A percentile compares a stretch with the other conserved stretches of the same genome.
Evolutionary conservation across 1,284 basidiomycete species (phyloP).

Genomic region (Cutaneotrichosporon cutaneum): DNA sequence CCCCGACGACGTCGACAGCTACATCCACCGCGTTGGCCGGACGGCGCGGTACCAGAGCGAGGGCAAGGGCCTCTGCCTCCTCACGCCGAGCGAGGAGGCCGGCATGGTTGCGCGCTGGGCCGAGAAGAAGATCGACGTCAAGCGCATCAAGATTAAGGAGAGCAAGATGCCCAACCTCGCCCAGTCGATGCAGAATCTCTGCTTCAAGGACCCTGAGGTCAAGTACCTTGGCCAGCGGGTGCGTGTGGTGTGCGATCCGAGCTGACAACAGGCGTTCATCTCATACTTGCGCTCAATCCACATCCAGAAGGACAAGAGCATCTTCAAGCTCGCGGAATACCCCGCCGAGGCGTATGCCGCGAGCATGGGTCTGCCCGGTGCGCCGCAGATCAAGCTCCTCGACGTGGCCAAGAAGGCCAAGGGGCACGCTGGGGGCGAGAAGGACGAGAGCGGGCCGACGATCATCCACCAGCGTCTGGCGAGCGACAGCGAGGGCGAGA

Average conservation of each 20-base stretch:
- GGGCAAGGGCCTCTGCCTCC: conserved; percentile 79
- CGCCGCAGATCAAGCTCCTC: conserved; percentile 89
- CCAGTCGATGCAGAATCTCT: conserved; percentile 86
- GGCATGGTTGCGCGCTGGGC: conserved; percentile 75
- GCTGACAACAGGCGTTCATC: conserved; percentile 74
- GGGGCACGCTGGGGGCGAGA: conserved; percentile 31
- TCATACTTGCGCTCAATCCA: conserved; percentile 92
- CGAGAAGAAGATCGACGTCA: conserved; percentile 71
- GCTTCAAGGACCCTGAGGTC: conserved; percentile 94
- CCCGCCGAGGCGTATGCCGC: conserved; percentile 83
- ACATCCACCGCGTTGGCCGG: conserved; percentile 94
- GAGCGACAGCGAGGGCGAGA: conserved; percentile 30
- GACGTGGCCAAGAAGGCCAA: conserved; percentile 45
- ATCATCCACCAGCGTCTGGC: conserved; percentile 23
- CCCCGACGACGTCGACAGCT: conserved; percentile 96
- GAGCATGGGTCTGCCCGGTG: conserved; percentile 87
- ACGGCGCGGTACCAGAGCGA: conserved; percentile 91
- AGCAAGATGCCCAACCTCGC: conserved; percentile 81
- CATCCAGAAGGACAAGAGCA: conserved; percentile 88
- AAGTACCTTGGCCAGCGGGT: conserved; percentile 95
- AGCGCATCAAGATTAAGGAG: conserved; percentile 84
- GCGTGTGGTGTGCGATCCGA: conserved; percentile 40
- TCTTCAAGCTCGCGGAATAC: conserved; percentile 82
- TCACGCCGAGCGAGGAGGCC: conserved; percentile 87
- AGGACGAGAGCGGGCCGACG: conserved; percentile 19